Evolutionary conservation across 805 yeast genomes (phyloP).

Genomic region (Starmera pachycereana): DNA sequence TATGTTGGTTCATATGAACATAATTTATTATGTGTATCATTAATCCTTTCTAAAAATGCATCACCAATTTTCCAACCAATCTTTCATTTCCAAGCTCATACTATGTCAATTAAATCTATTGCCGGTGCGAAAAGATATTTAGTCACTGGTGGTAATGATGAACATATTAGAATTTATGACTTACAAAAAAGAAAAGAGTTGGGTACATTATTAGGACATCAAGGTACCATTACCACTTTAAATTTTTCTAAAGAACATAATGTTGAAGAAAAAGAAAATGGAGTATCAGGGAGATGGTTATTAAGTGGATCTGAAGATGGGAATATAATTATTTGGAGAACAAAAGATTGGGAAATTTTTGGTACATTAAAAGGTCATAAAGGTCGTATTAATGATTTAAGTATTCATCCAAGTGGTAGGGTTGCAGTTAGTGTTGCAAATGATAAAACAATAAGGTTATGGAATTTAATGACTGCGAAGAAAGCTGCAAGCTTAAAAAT

Average conservation of each 20-base stretch:
- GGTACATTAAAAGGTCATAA: slow-evolving; percentile 85
- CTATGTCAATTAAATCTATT: slow-evolving; percentile 76
- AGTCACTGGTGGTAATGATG: slow-evolving; percentile 93
- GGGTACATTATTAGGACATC: slow-evolving; percentile 82
- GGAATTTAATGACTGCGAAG: slow-evolving; percentile 96
- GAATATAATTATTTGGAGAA: slow-evolving; percentile 83
- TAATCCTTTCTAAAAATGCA: slow-evolving; percentile 41
- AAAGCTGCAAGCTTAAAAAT: slow-evolving; percentile 80
- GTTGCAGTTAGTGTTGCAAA: slow-evolving; percentile 84
- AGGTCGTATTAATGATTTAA: slow-evolving; percentile 73
- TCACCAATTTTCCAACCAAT: slow-evolving; percentile 79
- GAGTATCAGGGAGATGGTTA: slow-evolving; percentile 69
- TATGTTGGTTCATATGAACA: slow-evolving; percentile 96
- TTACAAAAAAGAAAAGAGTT: slow-evolving; percentile 87
- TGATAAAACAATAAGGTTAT: slow-evolving; percentile 74
- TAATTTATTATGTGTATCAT: slow-evolving; percentile 73
- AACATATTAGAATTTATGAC: slow-evolving; percentile 89
- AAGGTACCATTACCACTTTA: slow-evolving; percentile 76
- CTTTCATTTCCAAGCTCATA: slow-evolving; percentile 93
- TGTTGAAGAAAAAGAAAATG: slow-evolving; percentile 14
- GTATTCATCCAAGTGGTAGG: slow-evolving; percentile 84
- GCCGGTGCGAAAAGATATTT: slow-evolving; percentile 77
- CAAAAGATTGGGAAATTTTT: slow-evolving; percentile 92
- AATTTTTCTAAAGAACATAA: slow-evolving; percentile 48
- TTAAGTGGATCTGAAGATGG: slow-evolving; percentile 89